phyloP scores from a whole-genome alignment of 2,329 filamentous ascomycete genomes.

The Microdochium paspali region DNA sequence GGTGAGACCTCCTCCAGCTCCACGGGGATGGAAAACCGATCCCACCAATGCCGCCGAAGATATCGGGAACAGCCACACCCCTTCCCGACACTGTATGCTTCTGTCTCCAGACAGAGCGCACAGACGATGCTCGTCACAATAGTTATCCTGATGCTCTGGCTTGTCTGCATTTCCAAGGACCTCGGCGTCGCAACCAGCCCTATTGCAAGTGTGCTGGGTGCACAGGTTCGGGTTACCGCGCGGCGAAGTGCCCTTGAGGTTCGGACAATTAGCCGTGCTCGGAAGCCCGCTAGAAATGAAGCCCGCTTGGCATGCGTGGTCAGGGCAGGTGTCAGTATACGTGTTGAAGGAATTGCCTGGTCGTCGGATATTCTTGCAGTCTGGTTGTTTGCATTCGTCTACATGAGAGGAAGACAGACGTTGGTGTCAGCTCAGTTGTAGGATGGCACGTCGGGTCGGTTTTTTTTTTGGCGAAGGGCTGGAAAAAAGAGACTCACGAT shows the following conservation, averaged over 20 bases:
- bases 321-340: constrained; percentile 1
- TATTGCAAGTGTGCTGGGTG: constrained; percentile 10
- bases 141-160: constrained; percentile 2
- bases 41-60: constrained; percentile 3
- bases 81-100: constrained; percentile 11
- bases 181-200: constrained; percentile 4
- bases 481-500: background rate
- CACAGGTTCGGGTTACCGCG: background rate
- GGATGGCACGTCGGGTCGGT: too few species aligned
- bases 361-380: constrained; percentile 6
- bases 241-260: background rate
- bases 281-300: background rate
- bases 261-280: background rate
- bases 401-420: background rate
- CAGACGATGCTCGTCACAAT: constrained; percentile 9
- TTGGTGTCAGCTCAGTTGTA: too few species aligned
- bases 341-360: constrained; percentile 1
- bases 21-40: too few species aligned
- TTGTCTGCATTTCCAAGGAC: constrained; percentile 4
- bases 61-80: constrained; percentile 7
- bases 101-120: constrained; percentile 9
- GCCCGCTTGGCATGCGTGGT: constrained; percentile 5
- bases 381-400: constrained; percentile 9
- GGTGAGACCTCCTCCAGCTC: constrained; percentile 5
- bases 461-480: background rate